Conservation (phyloP, 176 grass and related monocot genomes). For the Aegilops tauschii region DNA sequence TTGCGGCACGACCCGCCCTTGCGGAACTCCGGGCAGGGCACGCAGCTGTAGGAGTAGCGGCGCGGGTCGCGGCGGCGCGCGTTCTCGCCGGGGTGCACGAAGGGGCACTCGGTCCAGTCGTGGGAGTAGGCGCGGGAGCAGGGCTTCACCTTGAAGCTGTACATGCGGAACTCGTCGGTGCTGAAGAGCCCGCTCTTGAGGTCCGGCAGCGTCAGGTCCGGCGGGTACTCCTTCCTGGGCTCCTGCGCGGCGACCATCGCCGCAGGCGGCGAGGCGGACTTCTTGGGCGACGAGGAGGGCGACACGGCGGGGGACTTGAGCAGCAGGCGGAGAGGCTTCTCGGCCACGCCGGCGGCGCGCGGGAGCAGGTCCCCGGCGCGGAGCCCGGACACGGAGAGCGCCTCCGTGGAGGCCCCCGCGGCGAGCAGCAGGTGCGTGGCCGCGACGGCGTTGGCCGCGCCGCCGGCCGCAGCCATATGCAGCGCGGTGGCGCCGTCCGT, state of each 20-base stretch:
- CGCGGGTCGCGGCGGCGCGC: constrained; percentile 88
- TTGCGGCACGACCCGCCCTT: constrained; percentile 69
- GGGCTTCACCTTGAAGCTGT: constrained; percentile 94
- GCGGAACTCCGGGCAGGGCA: constrained; percentile 92
- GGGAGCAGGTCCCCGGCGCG: constrained; percentile 65
- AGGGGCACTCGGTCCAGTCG: constrained; percentile 99
- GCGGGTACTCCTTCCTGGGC: constrained; percentile 81
- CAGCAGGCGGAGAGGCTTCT: constrained; percentile 40
- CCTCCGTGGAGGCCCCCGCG: constrained; percentile 50
- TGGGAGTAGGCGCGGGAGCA: constrained; percentile 98
- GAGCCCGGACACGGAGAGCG: constrained; percentile 37
- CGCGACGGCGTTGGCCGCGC: constrained; percentile 27
- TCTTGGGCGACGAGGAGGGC: constrained; percentile 41
- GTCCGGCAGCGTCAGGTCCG: constrained; percentile 83
- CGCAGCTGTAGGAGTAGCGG: constrained; percentile 91
- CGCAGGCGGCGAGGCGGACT: constrained; percentile 28
- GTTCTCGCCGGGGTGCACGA: constrained; percentile 98
- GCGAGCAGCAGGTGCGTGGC: constrained; percentile 57
- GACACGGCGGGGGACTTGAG: constrained; percentile 29
- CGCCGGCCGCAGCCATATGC: constrained; percentile 62
- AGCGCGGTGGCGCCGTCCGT: constrained; percentile 74
- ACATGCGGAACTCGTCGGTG: constrained; percentile 97
- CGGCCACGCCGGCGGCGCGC: constrained; percentile 16
- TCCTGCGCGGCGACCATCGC: background rate
- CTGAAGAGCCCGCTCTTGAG: constrained; percentile 88